Evolutionary conservation across 2,329 filamentous ascomycete genomes (phyloP).

Genomic region (Trichoderma koningiopsis): DNA sequence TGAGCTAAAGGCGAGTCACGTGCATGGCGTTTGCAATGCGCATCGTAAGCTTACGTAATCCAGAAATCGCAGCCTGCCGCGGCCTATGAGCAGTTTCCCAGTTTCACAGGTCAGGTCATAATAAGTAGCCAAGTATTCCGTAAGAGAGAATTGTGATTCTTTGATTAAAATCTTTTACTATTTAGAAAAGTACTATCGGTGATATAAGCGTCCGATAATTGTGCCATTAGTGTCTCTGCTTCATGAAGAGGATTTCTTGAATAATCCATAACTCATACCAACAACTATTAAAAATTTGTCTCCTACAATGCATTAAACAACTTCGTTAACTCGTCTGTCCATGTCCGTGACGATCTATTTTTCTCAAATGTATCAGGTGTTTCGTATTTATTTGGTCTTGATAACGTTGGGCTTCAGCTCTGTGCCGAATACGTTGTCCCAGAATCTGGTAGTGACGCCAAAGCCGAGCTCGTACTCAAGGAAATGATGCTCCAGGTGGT

Average conservation of each 20-base stretch:
- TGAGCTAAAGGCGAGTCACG: constrained; percentile 11
- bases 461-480: constrained; percentile 98
- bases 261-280: constrained; percentile 13
- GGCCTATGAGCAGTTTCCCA: not conserved
- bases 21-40: not conserved
- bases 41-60: not conserved
- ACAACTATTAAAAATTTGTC: not conserved
- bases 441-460: constrained; percentile 93
- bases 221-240: not conserved
- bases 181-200: not conserved
- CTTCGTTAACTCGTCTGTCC: not conserved
- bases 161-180: constrained; percentile 16
- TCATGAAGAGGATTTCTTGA: constrained; percentile 4
- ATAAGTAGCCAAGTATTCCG: not conserved
- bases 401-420: constrained; percentile 58
- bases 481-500: constrained; percentile 96
- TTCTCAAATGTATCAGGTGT: not conserved
- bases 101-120: too few species aligned
- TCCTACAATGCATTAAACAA: not conserved
- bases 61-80: not conserved
- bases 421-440: constrained; percentile 91
- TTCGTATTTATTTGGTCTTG: constrained; percentile 37
- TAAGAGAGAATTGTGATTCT: not conserved
- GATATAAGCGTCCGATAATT: not conserved
- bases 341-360: not conserved